Conservation (phyloP, 441 rosid species). For the Populus hybrid region DNA sequence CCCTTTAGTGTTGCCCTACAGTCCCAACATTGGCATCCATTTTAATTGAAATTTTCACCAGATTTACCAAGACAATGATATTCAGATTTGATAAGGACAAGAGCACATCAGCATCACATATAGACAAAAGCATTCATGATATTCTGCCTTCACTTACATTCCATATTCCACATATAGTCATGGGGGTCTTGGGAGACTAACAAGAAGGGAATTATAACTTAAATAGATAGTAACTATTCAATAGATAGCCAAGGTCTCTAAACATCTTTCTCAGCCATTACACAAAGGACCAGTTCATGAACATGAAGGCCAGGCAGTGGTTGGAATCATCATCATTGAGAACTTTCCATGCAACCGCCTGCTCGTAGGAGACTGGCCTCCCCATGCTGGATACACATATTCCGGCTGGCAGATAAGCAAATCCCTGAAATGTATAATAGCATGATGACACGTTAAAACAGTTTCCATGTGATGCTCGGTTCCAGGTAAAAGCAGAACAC, state of each 20-base stretch:
- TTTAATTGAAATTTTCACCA: conserved; percentile 17
- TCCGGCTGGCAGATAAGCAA: conserved; percentile 68
- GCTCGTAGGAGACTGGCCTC: conserved; percentile 74
- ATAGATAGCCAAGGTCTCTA: conserved; percentile 26
- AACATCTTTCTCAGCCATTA: conserved; percentile 28
- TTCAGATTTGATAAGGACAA: not conserved
- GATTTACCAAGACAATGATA: not conserved
- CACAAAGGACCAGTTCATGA: conserved; percentile 83
- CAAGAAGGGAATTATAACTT: conserved; percentile 3
- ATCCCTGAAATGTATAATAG: conserved; percentile 47
- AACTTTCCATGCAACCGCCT: conserved; percentile 82
- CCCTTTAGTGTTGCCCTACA: not conserved
- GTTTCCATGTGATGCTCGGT: no score
- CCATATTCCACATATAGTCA: not conserved
- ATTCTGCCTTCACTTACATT: conserved; percentile 3
- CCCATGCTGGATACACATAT: conserved; percentile 87
- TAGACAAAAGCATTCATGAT: conserved; percentile 15
- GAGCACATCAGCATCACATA: not conserved
- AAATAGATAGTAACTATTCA: not conserved
- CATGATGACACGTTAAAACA: not conserved
- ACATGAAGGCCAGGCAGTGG: conserved; percentile 84
- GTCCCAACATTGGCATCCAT: not conserved
- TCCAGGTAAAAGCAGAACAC: not conserved
- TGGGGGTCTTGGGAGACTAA: not conserved
- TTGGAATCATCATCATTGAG: conserved; percentile 66